Percentiles rank a stretch among this genome's conserved stretches.
Evolutionary conservation across 179 eudicot species (phyloP).

Genomic region (Pouteria campechiana): DNA sequence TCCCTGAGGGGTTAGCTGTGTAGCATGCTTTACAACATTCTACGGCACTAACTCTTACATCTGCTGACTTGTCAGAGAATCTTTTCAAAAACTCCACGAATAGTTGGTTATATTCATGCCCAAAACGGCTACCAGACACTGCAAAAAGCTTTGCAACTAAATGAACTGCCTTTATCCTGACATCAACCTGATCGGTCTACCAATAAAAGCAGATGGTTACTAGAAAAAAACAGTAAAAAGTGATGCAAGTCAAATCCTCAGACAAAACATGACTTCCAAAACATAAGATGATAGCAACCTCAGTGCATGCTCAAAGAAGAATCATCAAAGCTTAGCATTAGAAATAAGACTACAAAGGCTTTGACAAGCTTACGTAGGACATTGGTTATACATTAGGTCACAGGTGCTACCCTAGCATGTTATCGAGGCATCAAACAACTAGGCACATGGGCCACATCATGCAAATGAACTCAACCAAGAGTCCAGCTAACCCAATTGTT

Average conservation of each 20-base stretch:
- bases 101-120: constrained; percentile 44
- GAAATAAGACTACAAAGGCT: no score
- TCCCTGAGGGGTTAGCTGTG: constrained; percentile 38
- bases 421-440: no score
- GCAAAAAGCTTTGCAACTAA: constrained; percentile 59
- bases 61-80: constrained; percentile 84
- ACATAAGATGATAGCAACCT: neutral
- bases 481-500: no score
- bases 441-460: no score
- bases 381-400: no score
- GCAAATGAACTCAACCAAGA: no score
- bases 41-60: constrained; percentile 69
- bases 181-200: constrained; percentile 97
- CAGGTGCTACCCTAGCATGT: no score
- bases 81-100: constrained; percentile 69
- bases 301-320: no score
- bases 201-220: constrained; percentile 12
- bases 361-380: no score
- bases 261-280: neutral
- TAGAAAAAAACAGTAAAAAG: neutral
- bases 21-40: constrained; percentile 49
- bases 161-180: constrained; percentile 67
- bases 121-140: constrained; percentile 32
- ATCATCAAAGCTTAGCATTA: no score
- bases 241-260: neutral